Percentiles rank a stretch among this genome's conserved stretches.
phyloP scores from a whole-genome alignment of 345 rosid species.

The Moricandia arvensis region DNA sequence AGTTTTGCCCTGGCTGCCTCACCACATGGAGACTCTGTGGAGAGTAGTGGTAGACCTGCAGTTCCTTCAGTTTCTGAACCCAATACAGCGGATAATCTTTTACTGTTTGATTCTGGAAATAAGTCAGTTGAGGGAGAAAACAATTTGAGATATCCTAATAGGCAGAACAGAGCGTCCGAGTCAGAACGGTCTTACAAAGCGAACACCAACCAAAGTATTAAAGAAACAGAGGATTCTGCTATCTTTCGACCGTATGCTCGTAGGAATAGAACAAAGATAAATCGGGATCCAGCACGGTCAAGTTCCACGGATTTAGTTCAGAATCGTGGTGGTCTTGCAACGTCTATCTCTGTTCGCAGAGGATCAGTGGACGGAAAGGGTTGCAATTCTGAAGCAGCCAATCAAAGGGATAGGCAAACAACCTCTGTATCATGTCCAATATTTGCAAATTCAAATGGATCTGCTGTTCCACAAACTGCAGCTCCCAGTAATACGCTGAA shows the following conservation, averaged over 20 bases:
- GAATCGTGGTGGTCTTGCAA: slow-evolving; percentile 69
- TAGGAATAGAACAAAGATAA: slow-evolving; percentile 84
- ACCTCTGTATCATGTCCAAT: slow-evolving; percentile 47
- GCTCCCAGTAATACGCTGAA: slow-evolving; percentile 46
- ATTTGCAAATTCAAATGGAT: slow-evolving; percentile 59
- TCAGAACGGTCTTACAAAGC: slow-evolving; percentile 68
- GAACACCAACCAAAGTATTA: slow-evolving; percentile 62
- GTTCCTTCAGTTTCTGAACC: slow-evolving; percentile 72
- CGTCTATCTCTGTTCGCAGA: slow-evolving; percentile 52
- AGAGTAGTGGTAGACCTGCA: slow-evolving; percentile 92
- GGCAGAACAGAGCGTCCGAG: slow-evolving; percentile 53
- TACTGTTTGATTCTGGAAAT: slow-evolving; percentile 79
- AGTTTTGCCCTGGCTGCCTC: slow-evolving; percentile 92
- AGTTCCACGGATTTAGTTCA: slow-evolving; percentile 71
- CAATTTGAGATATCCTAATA: slow-evolving; percentile 45
- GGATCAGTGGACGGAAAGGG: slow-evolving; percentile 59
- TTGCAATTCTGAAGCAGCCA: slow-evolving; percentile 51
- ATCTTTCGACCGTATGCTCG: slow-evolving; percentile 96
- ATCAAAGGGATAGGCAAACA: slow-evolving; percentile 54
- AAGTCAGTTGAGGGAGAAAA: slow-evolving; percentile 60
- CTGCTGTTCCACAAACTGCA: slow-evolving; percentile 44
- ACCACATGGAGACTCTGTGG: slow-evolving; percentile 92
- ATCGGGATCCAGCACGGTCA: slow-evolving; percentile 80
- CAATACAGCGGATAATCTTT: slow-evolving; percentile 82
- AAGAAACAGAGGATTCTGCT: slow-evolving; percentile 96